These are phyloP conservation scores for Aspergillus coremiiformis DNA, from an alignment of 495 filamentous ascomycete genomes.

Conservation along the genomic window DNA sequence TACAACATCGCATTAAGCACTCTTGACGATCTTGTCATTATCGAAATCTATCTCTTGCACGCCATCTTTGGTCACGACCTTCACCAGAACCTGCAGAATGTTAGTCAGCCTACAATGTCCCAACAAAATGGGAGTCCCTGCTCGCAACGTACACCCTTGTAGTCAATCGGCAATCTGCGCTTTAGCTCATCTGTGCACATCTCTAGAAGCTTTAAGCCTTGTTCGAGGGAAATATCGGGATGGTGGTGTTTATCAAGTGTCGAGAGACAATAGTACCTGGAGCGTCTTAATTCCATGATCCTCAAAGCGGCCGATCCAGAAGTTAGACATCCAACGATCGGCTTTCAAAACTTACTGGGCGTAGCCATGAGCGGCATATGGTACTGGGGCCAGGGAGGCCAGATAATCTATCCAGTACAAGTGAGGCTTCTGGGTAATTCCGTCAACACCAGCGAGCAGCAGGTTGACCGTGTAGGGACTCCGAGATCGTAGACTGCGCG, in stretches of 20 bases:
- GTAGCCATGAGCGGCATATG: conserved; percentile 96
- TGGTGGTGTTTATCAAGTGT: conserved; percentile 98
- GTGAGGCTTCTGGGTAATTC: conserved; percentile 75
- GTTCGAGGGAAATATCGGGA: conserved; percentile 77
- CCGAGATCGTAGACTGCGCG: conserved; percentile 78
- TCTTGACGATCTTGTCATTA: conserved; percentile 64
- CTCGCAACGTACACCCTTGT: conserved; percentile 67
- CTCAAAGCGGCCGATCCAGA: neutral
- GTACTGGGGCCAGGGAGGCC: conserved; percentile 75
- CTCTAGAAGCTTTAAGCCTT: conserved; percentile 80
- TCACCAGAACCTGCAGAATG: conserved; percentile 59
- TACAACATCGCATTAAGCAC: conserved; percentile 51
- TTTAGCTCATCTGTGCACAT: conserved; percentile 97
- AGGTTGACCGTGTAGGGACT: conserved; percentile 95
- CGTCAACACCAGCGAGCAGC: conserved; percentile 84
- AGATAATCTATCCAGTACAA: conserved; percentile 98
- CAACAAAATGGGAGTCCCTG: neutral
- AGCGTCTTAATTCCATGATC: conserved; percentile 15
- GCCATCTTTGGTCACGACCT: conserved; percentile 89
- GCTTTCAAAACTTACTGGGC: conserved; percentile 64
- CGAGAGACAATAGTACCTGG: conserved; percentile 84
- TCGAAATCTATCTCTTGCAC: conserved; percentile 73
- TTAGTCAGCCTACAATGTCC: conserved; percentile 12
- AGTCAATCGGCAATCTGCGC: conserved; percentile 91
- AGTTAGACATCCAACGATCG: neutral